Evolutionary conservation across 1,284 basidiomycete genomes (phyloP), one percentile per base, ranked within the genome.

Genomic region (Leccinum subrobustum): DNA sequence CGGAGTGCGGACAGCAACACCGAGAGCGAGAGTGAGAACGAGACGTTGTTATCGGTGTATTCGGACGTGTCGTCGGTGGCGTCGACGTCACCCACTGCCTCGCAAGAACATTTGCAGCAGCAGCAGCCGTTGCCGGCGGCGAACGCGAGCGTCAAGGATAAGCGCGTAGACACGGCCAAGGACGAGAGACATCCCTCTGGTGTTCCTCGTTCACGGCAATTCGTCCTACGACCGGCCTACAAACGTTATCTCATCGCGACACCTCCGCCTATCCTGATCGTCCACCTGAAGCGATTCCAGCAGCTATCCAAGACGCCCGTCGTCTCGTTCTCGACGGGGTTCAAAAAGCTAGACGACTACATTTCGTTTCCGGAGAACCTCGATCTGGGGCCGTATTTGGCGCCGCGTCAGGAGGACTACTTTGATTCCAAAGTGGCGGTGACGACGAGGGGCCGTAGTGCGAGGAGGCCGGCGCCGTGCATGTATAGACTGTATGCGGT

Each of bases 251-350:
- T 98, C 62, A 92, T 98, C 68, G 85, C 90, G 4, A 84, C 83
- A 1, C 89, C 93, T 1, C 95, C 95, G 0, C 93, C 93, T 0
- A 85, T 97, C 31, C 84, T 98, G 60, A 92, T 96, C 57, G 85
- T 98, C 63, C 95, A 98, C 68, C 82, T 97, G 56, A 98, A 97
- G 78, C 84, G 95, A 35, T 98, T 98, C 78, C 93, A 96, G 74
- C 92, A 95, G 73, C 75, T 83, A 54, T 73, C 78, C 60, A 79
- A 80, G 75, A 70, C 73, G 51, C 76, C 81, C 39, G 70, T 85
- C 69, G 74, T 82, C 64, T 81, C 83, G 29, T 85, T 87, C 70
- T 84, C 82, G 57, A 80, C 80, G 54, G 82, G 83, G 56, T 89
- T 92, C 76, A 94, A 91, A 77, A 95, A 95, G 76, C 72, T 95